Percentiles rank a stretch among this genome's conserved stretches.
Evolutionary conservation across 2,329 filamentous ascomycete genomes (phyloP).

Genomic region (Capronia epimyces): DNA sequence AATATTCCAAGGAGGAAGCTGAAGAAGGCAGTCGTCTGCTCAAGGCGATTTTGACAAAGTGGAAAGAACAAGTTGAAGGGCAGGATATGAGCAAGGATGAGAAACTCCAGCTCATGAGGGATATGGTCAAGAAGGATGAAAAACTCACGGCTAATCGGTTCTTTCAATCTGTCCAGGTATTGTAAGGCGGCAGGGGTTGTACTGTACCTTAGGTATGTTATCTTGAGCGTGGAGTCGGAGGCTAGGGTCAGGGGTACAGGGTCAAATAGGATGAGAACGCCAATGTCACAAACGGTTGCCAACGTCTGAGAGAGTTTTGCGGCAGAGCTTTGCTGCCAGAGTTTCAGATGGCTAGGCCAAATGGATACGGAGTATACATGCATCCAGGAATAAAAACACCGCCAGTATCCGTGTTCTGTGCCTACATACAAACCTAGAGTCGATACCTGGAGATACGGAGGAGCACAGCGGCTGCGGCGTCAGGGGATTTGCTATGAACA

Average conservation of each 20-base stretch:
- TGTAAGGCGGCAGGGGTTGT: constrained; percentile 31
- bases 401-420: no score
- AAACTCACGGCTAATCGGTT: constrained; percentile 55
- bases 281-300: no score
- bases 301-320: no score
- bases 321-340: no score
- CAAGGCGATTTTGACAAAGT: constrained; percentile 74
- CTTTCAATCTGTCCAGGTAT: constrained; percentile 45
- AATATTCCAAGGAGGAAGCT: constrained; percentile 77
- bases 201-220: neutral
- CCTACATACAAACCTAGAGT: no score
- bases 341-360: no score
- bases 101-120: constrained; percentile 71
- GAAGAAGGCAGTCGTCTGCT: constrained; percentile 80
- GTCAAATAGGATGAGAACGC: neutral
- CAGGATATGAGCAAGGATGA: constrained; percentile 62
- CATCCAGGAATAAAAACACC: no score
- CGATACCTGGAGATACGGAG: no score
- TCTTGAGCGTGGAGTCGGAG: constrained; percentile 13
- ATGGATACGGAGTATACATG: no score
- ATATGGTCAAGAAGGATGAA: constrained; percentile 69
- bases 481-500: no score
- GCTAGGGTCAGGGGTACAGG: neutral
- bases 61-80: constrained; percentile 70
- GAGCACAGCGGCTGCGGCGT: no score